phyloP scores from a whole-genome alignment of 2,329 filamentous ascomycete species.

The Aspergillus luchuensis region DNA sequence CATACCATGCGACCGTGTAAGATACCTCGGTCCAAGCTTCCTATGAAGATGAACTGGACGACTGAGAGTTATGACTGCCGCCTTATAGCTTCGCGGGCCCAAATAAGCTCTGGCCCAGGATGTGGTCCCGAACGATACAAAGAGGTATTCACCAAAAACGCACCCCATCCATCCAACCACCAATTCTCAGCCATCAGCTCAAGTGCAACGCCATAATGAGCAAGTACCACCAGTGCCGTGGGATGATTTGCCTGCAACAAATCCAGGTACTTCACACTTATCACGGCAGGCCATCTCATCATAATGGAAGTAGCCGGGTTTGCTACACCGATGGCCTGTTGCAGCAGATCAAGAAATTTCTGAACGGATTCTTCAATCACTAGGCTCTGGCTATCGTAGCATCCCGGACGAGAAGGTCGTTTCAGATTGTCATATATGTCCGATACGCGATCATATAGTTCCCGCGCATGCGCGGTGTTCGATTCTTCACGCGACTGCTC shows the following conservation, averaged over 20 bases:
- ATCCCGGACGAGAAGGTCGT: not conserved
- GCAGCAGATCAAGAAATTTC: not conserved
- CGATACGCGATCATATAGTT: not conserved
- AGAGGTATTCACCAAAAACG: constrained; percentile 2
- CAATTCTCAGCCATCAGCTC: constrained; percentile 7
- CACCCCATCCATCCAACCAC: constrained; percentile 18
- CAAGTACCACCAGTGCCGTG: constrained; percentile 1
- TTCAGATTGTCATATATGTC: not conserved
- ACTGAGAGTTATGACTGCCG: not conserved
- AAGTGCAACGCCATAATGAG: constrained; percentile 9
- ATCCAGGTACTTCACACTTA: constrained; percentile 1
- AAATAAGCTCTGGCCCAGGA: not conserved
- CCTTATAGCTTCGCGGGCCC: not conserved
- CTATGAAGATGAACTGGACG: not conserved
- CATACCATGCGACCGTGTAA: not conserved
- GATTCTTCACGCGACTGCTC: not conserved
- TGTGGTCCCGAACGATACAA: not conserved
- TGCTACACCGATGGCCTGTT: not conserved
- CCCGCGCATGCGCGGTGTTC: not conserved
- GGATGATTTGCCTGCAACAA: not conserved
- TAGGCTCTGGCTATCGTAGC: not conserved
- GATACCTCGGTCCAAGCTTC: no score
- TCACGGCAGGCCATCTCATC: constrained; percentile 13
- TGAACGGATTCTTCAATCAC: not conserved
- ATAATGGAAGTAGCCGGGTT: constrained; percentile 3